Evolutionary conservation across 306 rosid genomes (phyloP), one percentile per base, ranked within the genome.

Genomic region (Sophora flavescens): DNA sequence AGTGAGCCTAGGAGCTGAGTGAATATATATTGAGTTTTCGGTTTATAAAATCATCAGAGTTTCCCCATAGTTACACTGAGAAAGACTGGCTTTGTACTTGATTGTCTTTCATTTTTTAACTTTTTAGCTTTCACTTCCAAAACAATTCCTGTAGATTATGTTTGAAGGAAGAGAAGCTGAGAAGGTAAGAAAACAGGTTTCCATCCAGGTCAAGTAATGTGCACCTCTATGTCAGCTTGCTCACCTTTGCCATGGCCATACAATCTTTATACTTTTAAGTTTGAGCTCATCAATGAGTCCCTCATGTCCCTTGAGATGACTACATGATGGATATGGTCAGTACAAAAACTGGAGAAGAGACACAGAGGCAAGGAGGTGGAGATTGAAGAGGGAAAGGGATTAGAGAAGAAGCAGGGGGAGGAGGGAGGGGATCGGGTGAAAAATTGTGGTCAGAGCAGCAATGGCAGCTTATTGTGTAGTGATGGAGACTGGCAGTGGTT

Each of bases 71-170:
- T 36, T 41, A 18, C 73, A 47, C 6, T 68, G 59, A 66, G 56
- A 66, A 66, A 66, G 56, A 8, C 13, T 12, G 56, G 22, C 51
- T 39, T 66, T 12, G 12, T 44, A 26, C 50, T 38, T 22, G 39
- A 66, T 42, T 38, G 12, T 26, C 13, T 41, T 68, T 66, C 54
- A 48, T 48, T 28, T 44, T 30, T 3, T 4, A 45, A 48, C 45
- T 3, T 48, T 68, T 30, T 70, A 50, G 50, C 75, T 69, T 69
- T 69, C 50, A 10, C 75, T 69, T 69, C n/a, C 4, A 47, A 67
- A 13, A 12, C 47, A 13, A 26, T 67, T 65, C 72, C 39, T 66
- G 42, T 47, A 45, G 42, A 45, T 67, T 32, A 50, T 51, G 38
- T 50, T 68, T n/a, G 48, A 8, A 65, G 28, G 33, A 59, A 8